Percentiles rank a stretch among this genome's conserved stretches.
Evolutionary conservation across 192 early-diverging fungal species (phyloP).

Genomic region (Allomyces macrogynus): DNA sequence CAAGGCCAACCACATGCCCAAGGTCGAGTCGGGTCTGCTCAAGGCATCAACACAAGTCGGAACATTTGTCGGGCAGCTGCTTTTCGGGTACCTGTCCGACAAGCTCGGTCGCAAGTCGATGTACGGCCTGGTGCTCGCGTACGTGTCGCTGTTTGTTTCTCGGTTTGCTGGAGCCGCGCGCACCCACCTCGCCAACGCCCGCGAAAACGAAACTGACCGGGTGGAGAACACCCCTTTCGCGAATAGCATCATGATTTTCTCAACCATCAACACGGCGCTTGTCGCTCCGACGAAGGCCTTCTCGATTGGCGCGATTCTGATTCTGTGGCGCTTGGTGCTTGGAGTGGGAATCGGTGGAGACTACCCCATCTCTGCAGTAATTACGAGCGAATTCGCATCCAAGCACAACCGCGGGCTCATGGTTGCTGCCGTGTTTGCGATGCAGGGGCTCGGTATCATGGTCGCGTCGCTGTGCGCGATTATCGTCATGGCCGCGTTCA

Average conservation of each 20-base stretch:
- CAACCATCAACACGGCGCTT: constrained; percentile 61
- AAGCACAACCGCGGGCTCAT: constrained; percentile 64
- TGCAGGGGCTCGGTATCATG: constrained; percentile 82
- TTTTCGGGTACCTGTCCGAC: constrained; percentile 75
- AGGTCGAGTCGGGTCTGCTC: constrained; percentile 51
- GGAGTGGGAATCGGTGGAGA: constrained; percentile 89
- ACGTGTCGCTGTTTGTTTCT: constrained; percentile 36
- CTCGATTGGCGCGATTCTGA: constrained; percentile 46
- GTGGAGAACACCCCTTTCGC: too few relatives aligned
- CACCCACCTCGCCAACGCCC: too few relatives aligned
- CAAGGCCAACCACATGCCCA: constrained; percentile 30
- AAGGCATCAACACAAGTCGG: constrained; percentile 78
- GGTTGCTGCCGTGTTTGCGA: constrained; percentile 72
- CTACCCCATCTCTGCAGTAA: constrained; percentile 76
- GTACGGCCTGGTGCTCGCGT: constrained; percentile 74
- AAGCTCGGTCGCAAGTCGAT: constrained; percentile 71
- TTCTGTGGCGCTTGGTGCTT: constrained; percentile 76
- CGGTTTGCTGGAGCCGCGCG: too few relatives aligned
- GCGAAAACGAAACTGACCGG: too few relatives aligned
- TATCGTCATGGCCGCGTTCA: constrained; percentile 47
- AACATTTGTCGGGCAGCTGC: constrained; percentile 78
- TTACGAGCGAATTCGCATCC: constrained; percentile 78
- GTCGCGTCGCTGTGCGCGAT: constrained; percentile 55
- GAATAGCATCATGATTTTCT: constrained; percentile 4
- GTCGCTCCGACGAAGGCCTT: constrained; percentile 40